A percentile compares a stretch with the other conserved stretches of the same genome.
Evolutionary conservation across 306 rosid species (phyloP).

Genomic region (Dalbergia cultrata): DNA sequence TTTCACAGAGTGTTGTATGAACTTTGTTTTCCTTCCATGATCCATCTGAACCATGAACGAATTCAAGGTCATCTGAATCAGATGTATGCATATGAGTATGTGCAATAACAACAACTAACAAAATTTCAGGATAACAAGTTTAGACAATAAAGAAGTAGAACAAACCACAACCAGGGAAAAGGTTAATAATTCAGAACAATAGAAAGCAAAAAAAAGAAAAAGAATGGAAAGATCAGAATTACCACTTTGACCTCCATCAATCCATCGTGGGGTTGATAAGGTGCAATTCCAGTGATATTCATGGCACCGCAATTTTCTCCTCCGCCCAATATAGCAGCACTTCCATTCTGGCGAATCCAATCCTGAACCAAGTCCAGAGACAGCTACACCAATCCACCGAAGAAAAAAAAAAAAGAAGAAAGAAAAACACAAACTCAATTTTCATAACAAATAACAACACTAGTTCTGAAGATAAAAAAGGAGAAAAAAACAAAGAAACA

Average conservation of each 20-base stretch:
- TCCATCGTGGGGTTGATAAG: slow-evolving; percentile 49
- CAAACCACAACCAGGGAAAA: neutral
- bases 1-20: too few species aligned
- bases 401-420: neutral
- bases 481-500: neutral
- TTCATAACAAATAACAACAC: neutral
- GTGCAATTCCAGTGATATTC: slow-evolving; percentile 30
- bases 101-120: neutral
- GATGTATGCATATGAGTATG: neutral
- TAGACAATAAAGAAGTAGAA: neutral
- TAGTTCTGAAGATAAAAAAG: neutral
- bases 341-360: slow-evolving; percentile 71
- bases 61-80: neutral
- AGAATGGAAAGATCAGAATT: neutral
- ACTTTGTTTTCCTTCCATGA: too few species aligned
- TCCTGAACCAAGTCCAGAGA: slow-evolving; percentile 70
- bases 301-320: slow-evolving; percentile 23
- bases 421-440: neutral
- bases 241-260: slow-evolving; percentile 49
- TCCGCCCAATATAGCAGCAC: slow-evolving; percentile 57
- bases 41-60: neutral
- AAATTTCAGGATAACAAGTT: neutral
- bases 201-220: neutral
- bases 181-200: neutral
- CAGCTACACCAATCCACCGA: slow-evolving; percentile 49